Evolutionary conservation across 495 filamentous ascomycete genomes (phyloP).

Genomic region (Oleoguttula mirabilis): DNA sequence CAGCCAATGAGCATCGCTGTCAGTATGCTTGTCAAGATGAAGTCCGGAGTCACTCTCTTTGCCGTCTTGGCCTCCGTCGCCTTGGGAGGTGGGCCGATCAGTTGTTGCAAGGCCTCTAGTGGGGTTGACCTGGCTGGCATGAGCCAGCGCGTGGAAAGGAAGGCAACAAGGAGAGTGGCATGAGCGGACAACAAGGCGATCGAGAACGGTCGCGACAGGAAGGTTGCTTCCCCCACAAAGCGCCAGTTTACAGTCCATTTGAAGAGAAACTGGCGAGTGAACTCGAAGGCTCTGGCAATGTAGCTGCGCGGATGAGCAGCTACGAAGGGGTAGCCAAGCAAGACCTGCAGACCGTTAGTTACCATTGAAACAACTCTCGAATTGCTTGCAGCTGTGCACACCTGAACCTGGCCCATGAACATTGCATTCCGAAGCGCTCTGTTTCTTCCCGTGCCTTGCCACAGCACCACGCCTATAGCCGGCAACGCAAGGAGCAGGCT

Average conservation of each 20-base stretch:
- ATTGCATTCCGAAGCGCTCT: constrained; percentile 52
- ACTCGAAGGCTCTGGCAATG: constrained; percentile 68
- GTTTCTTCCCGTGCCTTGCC: constrained; percentile 54
- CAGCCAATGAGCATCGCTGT: constrained; percentile 73
- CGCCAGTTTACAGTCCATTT: constrained; percentile 99
- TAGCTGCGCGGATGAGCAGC: constrained; percentile 57
- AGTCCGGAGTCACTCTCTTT: constrained; percentile 55
- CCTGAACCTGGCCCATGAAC: constrained; percentile 63
- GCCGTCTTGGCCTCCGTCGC: constrained; percentile 25
- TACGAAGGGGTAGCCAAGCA: constrained; percentile 69
- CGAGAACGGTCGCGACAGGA: constrained; percentile 66
- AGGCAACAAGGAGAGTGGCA: constrained; percentile 49
- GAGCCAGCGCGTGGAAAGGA: constrained; percentile 46
- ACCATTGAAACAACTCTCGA: no score
- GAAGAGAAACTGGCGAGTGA: constrained; percentile 80
- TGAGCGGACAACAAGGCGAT: constrained; percentile 56
- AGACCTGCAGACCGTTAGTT: constrained; percentile 31
- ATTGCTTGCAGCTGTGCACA: no score
- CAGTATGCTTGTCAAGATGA: constrained; percentile 66
- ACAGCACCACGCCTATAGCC: constrained; percentile 58
- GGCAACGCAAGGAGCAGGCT: constrained; percentile 70
- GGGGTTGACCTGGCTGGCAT: constrained; percentile 37
- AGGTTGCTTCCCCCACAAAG: constrained; percentile 70
- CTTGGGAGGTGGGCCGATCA: constrained; percentile 40
- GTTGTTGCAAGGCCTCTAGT: constrained; percentile 38